These are phyloP conservation scores for Flammula alnicola DNA, from an alignment of 1,284 basidiomycete genomes.

Conservation along the genomic window DNA sequence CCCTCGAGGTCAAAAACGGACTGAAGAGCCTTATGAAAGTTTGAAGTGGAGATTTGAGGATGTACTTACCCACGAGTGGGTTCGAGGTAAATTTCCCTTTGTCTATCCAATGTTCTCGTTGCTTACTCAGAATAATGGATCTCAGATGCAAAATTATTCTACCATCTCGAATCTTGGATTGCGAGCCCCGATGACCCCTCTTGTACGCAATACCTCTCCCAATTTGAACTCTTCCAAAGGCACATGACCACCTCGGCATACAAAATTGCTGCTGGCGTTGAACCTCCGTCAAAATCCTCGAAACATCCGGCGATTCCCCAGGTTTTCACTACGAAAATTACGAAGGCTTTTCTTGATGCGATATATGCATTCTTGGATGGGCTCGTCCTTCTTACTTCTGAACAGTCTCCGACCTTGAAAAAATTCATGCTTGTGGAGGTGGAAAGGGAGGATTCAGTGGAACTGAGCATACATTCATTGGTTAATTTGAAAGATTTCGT, in stretches of 20 bases:
- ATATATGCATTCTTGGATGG: constrained; percentile 94
- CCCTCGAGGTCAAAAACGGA: constrained; percentile 57
- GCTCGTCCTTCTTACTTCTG: constrained; percentile 80
- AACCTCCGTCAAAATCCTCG: constrained; percentile 48
- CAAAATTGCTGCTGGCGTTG: constrained; percentile 81
- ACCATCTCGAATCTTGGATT: constrained; percentile 87
- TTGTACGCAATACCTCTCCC: constrained; percentile 68
- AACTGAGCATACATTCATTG: constrained; percentile 51
- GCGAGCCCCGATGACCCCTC: constrained; percentile 58
- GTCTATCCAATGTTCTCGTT: constrained; percentile 5
- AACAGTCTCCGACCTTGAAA: constrained; percentile 56
- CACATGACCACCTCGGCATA: constrained; percentile 81
- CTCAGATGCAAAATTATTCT: constrained; percentile 84
- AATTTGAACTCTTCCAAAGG: constrained; percentile 84
- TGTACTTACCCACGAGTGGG: constrained; percentile 82
- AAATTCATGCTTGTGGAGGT: constrained; percentile 30
- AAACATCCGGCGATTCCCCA: constrained; percentile 60
- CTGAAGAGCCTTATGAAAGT: constrained; percentile 82
- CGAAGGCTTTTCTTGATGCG: constrained; percentile 86
- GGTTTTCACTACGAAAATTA: constrained; percentile 72
- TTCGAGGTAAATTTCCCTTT: constrained; percentile 68
- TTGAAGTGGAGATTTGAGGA: constrained; percentile 89
- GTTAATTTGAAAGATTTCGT: constrained; percentile 68
- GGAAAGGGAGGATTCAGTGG: constrained; percentile 34
- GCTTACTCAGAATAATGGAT: background rate